These are phyloP conservation scores for Tetrapisispora pingtungensis DNA, from an alignment of 805 yeast genomes.

Conservation along the genomic window DNA sequence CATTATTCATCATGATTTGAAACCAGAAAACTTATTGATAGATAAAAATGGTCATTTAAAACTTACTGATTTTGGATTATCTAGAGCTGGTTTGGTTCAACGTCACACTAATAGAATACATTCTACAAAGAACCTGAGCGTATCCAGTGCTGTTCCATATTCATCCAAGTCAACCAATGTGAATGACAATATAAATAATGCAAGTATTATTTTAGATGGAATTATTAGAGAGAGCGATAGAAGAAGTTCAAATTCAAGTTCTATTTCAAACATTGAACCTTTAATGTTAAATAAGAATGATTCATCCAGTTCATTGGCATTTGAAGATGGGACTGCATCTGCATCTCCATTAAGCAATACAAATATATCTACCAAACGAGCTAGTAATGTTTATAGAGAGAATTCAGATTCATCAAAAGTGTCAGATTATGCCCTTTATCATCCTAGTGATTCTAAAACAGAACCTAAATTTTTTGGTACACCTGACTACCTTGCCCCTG, in stretches of 20 bases:
- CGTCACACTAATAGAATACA: slow-evolving; percentile 44
- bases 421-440: slow-evolving; percentile 54
- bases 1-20: slow-evolving; percentile 87
- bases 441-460: slow-evolving; percentile 50
- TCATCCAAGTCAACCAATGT: background rate
- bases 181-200: background rate
- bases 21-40: slow-evolving; percentile 87
- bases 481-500: slow-evolving; percentile 96
- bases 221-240: slow-evolving; percentile 8
- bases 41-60: slow-evolving; percentile 84
- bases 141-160: background rate
- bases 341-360: slow-evolving; percentile 7
- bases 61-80: slow-evolving; percentile 89
- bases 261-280: slow-evolving; percentile 15
- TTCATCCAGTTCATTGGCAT: slow-evolving; percentile 23
- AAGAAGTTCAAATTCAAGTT: slow-evolving; percentile 12
- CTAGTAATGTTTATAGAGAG: slow-evolving; percentile 32
- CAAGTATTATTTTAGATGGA: slow-evolving; percentile 3
- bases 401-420: slow-evolving; percentile 8
- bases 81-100: slow-evolving; percentile 78
- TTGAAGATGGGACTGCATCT: slow-evolving; percentile 3
- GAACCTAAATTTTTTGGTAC: slow-evolving; percentile 78
- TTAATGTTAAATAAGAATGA: slow-evolving; percentile 22
- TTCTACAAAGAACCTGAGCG: slow-evolving; percentile 4
- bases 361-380: slow-evolving; percentile 3